A percentile compares a stretch with the other conserved stretches of the same genome.
phyloP scores from a whole-genome alignment of 1,139 yeast genomes.

The Wickerhamomyces sp. region DNA sequence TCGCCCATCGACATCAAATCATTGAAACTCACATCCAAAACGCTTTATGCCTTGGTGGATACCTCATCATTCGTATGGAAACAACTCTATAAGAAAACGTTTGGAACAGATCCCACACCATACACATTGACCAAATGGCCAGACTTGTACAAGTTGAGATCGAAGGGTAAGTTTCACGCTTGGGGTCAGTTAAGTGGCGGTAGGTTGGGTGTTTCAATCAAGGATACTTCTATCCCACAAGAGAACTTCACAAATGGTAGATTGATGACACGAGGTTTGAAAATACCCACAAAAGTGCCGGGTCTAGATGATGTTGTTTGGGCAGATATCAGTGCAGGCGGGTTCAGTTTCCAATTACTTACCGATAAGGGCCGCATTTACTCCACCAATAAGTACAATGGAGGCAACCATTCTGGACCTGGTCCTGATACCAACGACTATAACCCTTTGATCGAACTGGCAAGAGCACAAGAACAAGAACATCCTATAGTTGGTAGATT shows the following conservation, averaged over 20 bases:
- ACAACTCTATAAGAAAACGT: conserved; percentile 43
- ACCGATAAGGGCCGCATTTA: conserved; percentile 49
- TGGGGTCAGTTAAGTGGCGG: conserved; percentile 60
- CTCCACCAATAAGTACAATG: conserved; percentile 48
- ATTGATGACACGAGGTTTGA: conserved; percentile 24
- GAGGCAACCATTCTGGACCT: conserved; percentile 34
- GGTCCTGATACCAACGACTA: conserved; percentile 28
- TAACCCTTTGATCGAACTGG: conserved; percentile 24
- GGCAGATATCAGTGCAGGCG: conserved; percentile 59
- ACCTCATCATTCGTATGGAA: conserved; percentile 40
- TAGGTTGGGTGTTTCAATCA: conserved; percentile 45
- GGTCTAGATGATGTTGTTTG: conserved; percentile 30
- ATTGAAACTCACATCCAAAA: conserved; percentile 39
- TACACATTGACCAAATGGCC: conserved; percentile 40
- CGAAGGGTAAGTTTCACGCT: conserved; percentile 43
- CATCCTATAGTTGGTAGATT: too few species aligned
- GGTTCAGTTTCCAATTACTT: conserved; percentile 60
- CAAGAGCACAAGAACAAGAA: conserved; percentile 10
- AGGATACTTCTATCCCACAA: conserved; percentile 26
- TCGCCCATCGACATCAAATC: conserved; percentile 41
- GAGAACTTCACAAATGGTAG: conserved; percentile 7
- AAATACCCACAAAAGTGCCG: conserved; percentile 40
- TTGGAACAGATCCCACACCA: conserved; percentile 35
- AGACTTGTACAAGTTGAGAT: conserved; percentile 40
- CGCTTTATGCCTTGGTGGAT: conserved; percentile 26